Base-by-base conservation (phyloP, 345 rosid species). In the Viola odorata region DNA sequence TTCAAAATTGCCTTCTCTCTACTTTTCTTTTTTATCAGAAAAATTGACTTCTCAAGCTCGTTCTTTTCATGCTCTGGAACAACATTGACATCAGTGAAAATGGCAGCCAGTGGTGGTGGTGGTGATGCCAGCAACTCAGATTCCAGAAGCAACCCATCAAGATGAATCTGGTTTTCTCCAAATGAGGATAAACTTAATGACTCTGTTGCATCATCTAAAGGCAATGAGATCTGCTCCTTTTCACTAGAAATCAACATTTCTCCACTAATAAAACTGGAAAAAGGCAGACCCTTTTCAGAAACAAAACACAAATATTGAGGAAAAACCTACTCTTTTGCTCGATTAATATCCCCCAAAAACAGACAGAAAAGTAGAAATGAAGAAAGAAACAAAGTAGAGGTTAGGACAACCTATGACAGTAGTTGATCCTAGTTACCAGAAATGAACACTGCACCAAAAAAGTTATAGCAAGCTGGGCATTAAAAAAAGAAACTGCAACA, bases 31-130 rank as follows among this genome's bases (percentile, higher is more conserved):
- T 23, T 23, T 23, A 23, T 23, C 32, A 23, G 32, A 23, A 23
- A 23, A 2, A 23, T 23, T 36, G 82, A 80, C 64, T 70, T 75
- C 78, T 78, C 85, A 54, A 86, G 91, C 81, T 83, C 80, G 45
- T 63, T 69, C 64, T 70, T 82, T 76, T 82, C 85, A 8, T 85
- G 91, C 76, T 91, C 96, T 48, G 98, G 92, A 64, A 89, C 82
- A 54, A 89, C 86, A 63, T 62, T 80, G 37, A 87, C 92, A 68
- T 89, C 91, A 1, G 89, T 82, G 71, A 56, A 85, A 56, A 76
- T 67, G 51, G 76, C 52, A 41, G 81, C 55, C 37, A 53, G 66
- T 38, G 80, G 60, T 44, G 54, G 67, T 39, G 60, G 61, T 5
- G 81, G 73, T 42, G 77, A 86, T 45, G 73, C 88, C 50, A 75